Base-by-base conservation (phyloP, 352 stramenopile species). In the Blastocystis hominis region DNA sequence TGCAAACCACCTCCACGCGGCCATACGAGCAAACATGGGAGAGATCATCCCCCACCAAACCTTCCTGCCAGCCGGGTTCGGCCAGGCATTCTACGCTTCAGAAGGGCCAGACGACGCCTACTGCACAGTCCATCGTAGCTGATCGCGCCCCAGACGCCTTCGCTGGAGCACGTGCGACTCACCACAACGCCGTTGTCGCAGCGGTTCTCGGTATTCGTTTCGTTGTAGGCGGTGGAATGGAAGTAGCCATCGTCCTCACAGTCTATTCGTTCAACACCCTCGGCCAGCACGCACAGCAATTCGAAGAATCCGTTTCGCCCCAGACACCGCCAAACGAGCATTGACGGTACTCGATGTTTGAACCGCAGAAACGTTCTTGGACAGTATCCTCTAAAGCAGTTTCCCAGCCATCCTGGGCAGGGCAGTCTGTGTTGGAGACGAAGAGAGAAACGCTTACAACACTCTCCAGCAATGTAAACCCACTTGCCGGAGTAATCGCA, bases 171-270 rank as follows among this genome's bases (percentile, higher is more conserved):
- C 46, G 20, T 59, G 36, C 76, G 70, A 1, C 6, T 64, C 46
- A 80, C 70, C 0, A n/a, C 34, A 10, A 80, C 70, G 10, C 70
- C 70, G 30, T 80, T 80, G 54, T 80, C 70, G 46, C 70, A 80
- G 9, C 56, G 46, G 53, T 80, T 80, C 0, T 80, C 70, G 54
- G 15, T 62, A 36, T 80, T 80, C 70, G 53, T 46, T 10, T 20
- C 10, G n/a, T 36, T 36, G 53, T 80, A 80, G 17, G 6, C 6
- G 13, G 50, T 61, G 6, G 38, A 15, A 1, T 7, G 50, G 70
- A 80, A 80, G 54, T 66, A 24, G 17, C 24, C 46, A 38, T 36
- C 56, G 20, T 10, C 70, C 7, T 20, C 13, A n/a, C 70, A 80
- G 13, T 66, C 47, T 72, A 44, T 15, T 15, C 6, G 0, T 42